Evolutionary conservation across 768 basidiomycete genomes (phyloP), one percentile per base, ranked within the genome.

Genomic region (Lentinus tigrinus): DNA sequence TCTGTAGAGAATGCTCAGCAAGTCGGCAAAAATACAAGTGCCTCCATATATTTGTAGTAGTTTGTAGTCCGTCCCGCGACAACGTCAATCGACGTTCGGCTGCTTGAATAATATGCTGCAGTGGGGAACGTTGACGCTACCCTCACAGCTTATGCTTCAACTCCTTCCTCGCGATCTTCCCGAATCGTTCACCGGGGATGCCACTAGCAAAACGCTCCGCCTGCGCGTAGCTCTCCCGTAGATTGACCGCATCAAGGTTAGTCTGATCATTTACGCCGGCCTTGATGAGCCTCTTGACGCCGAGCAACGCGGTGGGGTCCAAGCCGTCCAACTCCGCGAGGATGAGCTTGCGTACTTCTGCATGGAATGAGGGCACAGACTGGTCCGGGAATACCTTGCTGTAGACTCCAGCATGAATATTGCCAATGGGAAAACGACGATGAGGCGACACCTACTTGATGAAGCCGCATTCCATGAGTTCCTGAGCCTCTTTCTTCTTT

Each of bases 211-310:
- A 81, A 49, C 81, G 77, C 47, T 81, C 83, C 3, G 86, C 87
- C 72, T 89, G 88, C 11, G 83, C 85, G 66, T 87, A 88, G 52
- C 84, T 85, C 70, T 89, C 87, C 46, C 87, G 77, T 14, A 88
- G 74, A 63, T 87, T 87, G 11, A 82, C 81, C 3, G 81, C 81
- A 67, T 89, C 85, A 3, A 83, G 80, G 52, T 83, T 72, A 46
- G 86, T 86, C 69, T 81, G 85, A 64, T 88, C 87, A 38, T 80
- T 74, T 60, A 86, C 59, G 16, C 82, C 85, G 7, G 76, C 74
- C 52, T 75, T 78, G 38, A 89, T 77, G 23, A 88, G 78, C 16
- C 69, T 70, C 68, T 83, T 86, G 36, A 83, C 77, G 3, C 69
- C 67, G 13, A 87, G 71, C 5, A 88, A 54, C 8, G 88, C 82